Evolutionary conservation across 495 filamentous ascomycete genomes (phyloP), one percentile per base, ranked within the genome.

Genomic region (Paragyromitra xinjiangensis): DNA sequence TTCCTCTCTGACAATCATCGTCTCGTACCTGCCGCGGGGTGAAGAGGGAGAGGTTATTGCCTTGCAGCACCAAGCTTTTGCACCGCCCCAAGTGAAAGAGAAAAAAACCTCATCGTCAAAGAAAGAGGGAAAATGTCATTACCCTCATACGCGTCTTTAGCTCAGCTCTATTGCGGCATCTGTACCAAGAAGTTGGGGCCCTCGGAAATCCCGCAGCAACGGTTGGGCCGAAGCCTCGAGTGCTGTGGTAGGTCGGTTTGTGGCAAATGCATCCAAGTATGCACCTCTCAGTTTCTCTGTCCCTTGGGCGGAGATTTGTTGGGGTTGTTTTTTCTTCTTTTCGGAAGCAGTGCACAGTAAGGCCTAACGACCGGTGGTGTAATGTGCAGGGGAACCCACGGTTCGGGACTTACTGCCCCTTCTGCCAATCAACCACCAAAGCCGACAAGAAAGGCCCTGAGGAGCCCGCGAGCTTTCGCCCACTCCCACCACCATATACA

Each of bases 201-300:
- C 50, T 40, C 26, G 12, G 40, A 63, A 70, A 53, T 34, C 12
- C 65, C 65, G 34, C 26, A 70, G 55, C 29, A 61, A 53, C 42
- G 29, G 55, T 39, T 58, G 39, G 8, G 73, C 59, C 84, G 88
- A 9, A 83, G 83, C 45, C 84, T 91, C 56, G 84, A 85, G 53
- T 94, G 92, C 83, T 94, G 92, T 79, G 83, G 83, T 40, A 86
- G 92, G 56, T 83, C 86, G 9, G 92, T 94, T 75, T 94, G 92
- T 80, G 87, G 88, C 3, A 84, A 83, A 51, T 95, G 92, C 84
- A 88, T 91, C 74, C 82, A 85, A 72, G 90, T 90, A 85, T 53
- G 84, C 78, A 50, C 42, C 29, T 24, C 19, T 40, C 6, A 3
- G 29, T 34, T 50, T 34, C 76, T 77, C 11, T 77, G 8, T n/a